Evolutionary conservation across 768 basidiomycete species (phyloP).

Genomic region (Auricularia auricula-judae): DNA sequence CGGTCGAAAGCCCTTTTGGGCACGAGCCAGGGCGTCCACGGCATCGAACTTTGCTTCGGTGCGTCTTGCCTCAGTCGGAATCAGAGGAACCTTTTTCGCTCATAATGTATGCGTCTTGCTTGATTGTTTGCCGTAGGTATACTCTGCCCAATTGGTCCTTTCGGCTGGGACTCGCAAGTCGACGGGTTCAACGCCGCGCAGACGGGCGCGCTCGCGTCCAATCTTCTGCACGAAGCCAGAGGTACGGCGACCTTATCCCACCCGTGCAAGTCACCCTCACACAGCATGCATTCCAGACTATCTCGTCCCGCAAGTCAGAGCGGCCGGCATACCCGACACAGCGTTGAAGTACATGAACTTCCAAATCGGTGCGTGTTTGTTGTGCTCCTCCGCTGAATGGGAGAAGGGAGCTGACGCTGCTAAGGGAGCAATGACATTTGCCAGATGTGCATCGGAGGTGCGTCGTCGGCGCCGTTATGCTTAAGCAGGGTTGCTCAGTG

Average conservation of each 20-base stretch:
- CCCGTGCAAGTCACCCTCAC: no score
- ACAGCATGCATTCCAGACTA: not conserved
- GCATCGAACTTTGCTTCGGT: slow-evolving; percentile 6
- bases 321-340: not conserved
- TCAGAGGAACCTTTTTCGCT: no score
- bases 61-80: not conserved
- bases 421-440: slow-evolving; percentile 3
- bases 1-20: not conserved
- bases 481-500: not conserved
- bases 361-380: slow-evolving; percentile 1
- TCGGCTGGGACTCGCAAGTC: slow-evolving; percentile 4
- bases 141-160: not conserved
- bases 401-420: not conserved
- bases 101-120: not conserved
- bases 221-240: slow-evolving; percentile 2
- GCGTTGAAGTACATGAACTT: slow-evolving; percentile 5
- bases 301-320: slow-evolving; percentile 3
- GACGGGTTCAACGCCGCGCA: slow-evolving; percentile 5
- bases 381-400: not conserved
- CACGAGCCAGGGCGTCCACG: slow-evolving; percentile 1
- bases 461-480: not conserved
- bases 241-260: not conserved
- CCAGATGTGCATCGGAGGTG: slow-evolving; percentile 1
- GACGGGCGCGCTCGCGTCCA: slow-evolving; percentile 5
- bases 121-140: not conserved